Base-by-base conservation (phyloP, 2,329 filamentous ascomycete genomes). In the Epichloe gansuensis region DNA sequence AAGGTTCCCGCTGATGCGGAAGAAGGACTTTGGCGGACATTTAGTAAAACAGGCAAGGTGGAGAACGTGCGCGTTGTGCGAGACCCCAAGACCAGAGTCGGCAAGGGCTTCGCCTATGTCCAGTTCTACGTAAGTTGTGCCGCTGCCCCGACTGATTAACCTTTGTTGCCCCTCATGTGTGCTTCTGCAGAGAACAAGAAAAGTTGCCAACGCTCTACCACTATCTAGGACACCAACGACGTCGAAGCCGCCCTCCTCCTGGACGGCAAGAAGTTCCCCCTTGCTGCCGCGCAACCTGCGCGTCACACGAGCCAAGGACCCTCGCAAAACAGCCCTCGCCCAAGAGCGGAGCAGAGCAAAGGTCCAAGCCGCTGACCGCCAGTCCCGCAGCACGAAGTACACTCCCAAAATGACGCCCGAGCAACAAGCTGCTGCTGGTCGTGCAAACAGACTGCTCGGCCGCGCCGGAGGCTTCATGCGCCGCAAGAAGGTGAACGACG, bases 21-120 rank as follows among this genome's bases (percentile, higher is more conserved):
- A 67, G 93, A 98, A 72, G 93, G 93, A 5, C 77, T 95, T 2
- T 95, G 90, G 90, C 78, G 83, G 46, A 83, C 85, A 21, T 94
- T 95, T 63, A 72, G 76, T 55, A 81, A 86, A 65, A 67, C 77
- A 50, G 91, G 91, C 59, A 86, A 80, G 58, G 87, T 98, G 12
- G 91, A 98, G 70, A 95, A 85, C 63, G 94, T 98, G 38, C 86
- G 93, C 37, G 90, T 98, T 21, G 81, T 96, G 49, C 83, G 93
- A 52, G 93, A 98, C 64, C 76, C 87, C 57, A 85, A 86, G 59
- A 98, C 94, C 7, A 82, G 94, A 48, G 88, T 98, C 34, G 90
- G 93, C 62, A 98, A 98, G 67, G 93, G 93, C 4, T 89, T 98
- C 64, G 94, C 94, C 56, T 98, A 98, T 63, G 91, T 98, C 15